Evolutionary conservation across 345 rosid genomes (phyloP).

Genomic region (Rubroshorea leprosula): DNA sequence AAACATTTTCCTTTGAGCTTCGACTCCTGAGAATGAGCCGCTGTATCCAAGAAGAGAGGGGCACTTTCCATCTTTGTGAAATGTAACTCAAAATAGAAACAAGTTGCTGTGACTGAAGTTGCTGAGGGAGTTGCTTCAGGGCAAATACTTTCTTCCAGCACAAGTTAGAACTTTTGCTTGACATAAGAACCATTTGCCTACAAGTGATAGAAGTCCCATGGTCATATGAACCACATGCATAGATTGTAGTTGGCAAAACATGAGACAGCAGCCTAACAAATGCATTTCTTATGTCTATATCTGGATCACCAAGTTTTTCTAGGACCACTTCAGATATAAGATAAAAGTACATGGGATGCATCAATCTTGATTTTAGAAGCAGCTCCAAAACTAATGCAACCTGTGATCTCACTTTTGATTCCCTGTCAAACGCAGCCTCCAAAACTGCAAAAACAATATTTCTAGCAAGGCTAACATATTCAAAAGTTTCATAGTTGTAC

Average conservation of each 20-base stretch:
- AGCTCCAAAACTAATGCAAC: slow-evolving; percentile 64
- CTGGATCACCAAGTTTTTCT: slow-evolving; percentile 83
- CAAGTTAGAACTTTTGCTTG: slow-evolving; percentile 44
- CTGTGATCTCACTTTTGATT: slow-evolving; percentile 66
- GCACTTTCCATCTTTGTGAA: slow-evolving; percentile 85
- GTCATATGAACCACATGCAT: slow-evolving; percentile 46
- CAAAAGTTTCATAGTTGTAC: slow-evolving; percentile 40
- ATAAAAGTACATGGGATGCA: slow-evolving; percentile 52
- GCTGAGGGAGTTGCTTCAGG: slow-evolving; percentile 63
- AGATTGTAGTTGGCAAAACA: slow-evolving; percentile 56
- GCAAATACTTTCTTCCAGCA: slow-evolving; percentile 88
- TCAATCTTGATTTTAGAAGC: slow-evolving; percentile 60
- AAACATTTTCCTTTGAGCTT: slow-evolving; percentile 38
- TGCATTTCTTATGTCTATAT: slow-evolving; percentile 46
- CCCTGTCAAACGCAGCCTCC: slow-evolving; percentile 76
- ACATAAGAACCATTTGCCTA: slow-evolving; percentile 37
- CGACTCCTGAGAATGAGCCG: slow-evolving; percentile 54
- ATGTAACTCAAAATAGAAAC: slow-evolving; percentile 86
- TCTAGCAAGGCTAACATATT: slow-evolving; percentile 33
- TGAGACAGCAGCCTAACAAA: slow-evolving; percentile 62
- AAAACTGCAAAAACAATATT: slow-evolving; percentile 50
- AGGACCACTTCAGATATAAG: slow-evolving; percentile 53
- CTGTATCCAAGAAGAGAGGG: slow-evolving; percentile 82
- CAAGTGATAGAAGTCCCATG: slow-evolving; percentile 30
- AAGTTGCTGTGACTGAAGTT: slow-evolving; percentile 82